Base-by-base conservation (phyloP, 768 basidiomycete species). In the Asterophora lycoperdoides region DNA sequence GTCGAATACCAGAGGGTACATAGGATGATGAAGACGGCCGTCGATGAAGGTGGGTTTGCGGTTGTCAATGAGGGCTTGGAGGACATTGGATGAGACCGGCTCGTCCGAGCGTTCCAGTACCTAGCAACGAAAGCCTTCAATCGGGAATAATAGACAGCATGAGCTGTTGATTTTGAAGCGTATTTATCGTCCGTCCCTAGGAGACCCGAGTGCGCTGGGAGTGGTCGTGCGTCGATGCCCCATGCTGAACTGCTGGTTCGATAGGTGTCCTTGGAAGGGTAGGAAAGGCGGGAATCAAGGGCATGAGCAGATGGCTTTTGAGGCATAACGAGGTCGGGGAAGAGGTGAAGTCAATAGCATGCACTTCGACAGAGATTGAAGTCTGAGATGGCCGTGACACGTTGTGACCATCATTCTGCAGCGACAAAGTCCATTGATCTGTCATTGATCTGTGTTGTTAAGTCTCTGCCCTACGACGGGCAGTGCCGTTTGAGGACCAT, bases 1-100 rank as follows among this genome's bases (percentile, higher is more conserved):
- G 86, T 83, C 13, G 83, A 78, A 69, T 99, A 99, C 96, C 96
- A 99, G 17, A 98, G 74, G 14, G 73, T 68, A 64, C 96, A 99
- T 29, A 95, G 75, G 46, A 88, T 66, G 40, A 93, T 69, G 69
- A 99, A 97, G 28, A 68, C 60, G 26, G 63, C 53, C 37, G 66
- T 71, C 30, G 75, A 73, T 29, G 68, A 61, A 13, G 67, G 46
- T 13, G 64, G 53, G 30, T 56, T 42, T 19, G 65, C 48, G 8
- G 69, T 59, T 8, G 68, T 64, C 53, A 68, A 59, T 38, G 64
- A 61, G 23, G 64, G 56, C 44, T 63, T 66, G 17, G 61, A 42
- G 13, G 57, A 51, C n/a, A 55, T 44, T 19, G 48, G 46, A 49
- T 51, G 61, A 43, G 62, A 60, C 53, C 63, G 57, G 48, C 59